These are phyloP conservation scores for Galerina sulciceps DNA, from an alignment of 768 basidiomycete species.

Conservation along the genomic window DNA sequence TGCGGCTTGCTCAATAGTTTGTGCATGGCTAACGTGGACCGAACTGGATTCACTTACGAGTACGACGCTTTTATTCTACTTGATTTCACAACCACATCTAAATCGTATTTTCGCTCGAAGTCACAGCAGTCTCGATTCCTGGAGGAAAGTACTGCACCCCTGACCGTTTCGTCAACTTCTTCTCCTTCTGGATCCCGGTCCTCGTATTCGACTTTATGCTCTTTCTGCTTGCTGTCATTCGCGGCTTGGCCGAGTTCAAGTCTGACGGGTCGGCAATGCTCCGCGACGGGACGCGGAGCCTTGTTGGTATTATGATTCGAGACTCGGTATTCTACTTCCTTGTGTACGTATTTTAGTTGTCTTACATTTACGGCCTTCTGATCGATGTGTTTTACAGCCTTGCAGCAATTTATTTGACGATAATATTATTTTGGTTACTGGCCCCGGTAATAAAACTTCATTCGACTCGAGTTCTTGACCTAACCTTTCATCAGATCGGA, in stretches of 20 bases:
- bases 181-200: conserved; percentile 6
- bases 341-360: neutral
- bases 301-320: neutral
- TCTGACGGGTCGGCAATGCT: neutral
- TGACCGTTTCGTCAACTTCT: neutral
- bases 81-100: too few species aligned
- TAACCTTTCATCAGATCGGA: neutral
- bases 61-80: neutral
- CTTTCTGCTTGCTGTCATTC: neutral
- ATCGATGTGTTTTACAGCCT: neutral
- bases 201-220: conserved; percentile 1
- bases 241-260: neutral
- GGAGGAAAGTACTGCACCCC: neutral
- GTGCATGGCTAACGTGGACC: neutral
- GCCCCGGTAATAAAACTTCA: neutral
- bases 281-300: neutral
- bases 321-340: neutral
- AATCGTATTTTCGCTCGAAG: neutral
- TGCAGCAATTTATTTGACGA: neutral
- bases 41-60: neutral
- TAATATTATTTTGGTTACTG: neutral
- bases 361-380: neutral
- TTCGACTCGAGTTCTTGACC: neutral
- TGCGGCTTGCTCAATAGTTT: neutral
- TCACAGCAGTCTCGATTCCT: neutral